Base-by-base conservation (phyloP, 306 rosid species). In the Cercis canadensis region DNA sequence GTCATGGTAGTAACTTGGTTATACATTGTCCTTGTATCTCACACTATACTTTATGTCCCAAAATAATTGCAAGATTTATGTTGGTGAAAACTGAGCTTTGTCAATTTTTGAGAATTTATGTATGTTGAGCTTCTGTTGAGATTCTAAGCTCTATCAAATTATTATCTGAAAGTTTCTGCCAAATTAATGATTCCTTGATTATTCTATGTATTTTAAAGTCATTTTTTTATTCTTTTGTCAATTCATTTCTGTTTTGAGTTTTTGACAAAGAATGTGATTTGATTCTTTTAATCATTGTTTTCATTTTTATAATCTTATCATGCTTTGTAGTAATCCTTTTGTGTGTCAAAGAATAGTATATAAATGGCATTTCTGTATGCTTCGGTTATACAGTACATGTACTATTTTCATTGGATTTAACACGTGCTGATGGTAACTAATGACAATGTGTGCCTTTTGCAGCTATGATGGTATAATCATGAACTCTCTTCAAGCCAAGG, bases 401-500 rank as follows among this genome's bases (percentile, higher is more conserved):
- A 15, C 31, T 46, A 17, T 41, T 62, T 68, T 69, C 21, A 75
- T 41, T 62, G 36, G 65, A 70, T 55, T 75, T 41, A 34, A 43
- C 57, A 51, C 62, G 24, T 67, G 71, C 63, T 65, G 70, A 65
- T 75, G 62, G 47, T 40, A 57, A 71, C 82, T 78, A 57, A 81
- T 70, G 40, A 53, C 68, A 32, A 14, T 49, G 32, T 44, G 6
- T 64, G 36, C 63, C 52, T 67, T 66, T 82, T 77, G 82, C 96
- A 95, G 99, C 88, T 92, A 83, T 53, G 88, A 89, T 64, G 97
- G 99, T 74, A 82, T 95, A 75, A 77, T 95, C 58, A 69, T 89
- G 81, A 87, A 82, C 86, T 92, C 97, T 67, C 77, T 91, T 43
- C 88, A 85, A 75, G 96, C 84, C 61, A 87, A 83, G 81, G 82